Evolutionary conservation across 2,329 filamentous ascomycete genomes (phyloP).

Genomic region (Monosporascus sp.): DNA sequence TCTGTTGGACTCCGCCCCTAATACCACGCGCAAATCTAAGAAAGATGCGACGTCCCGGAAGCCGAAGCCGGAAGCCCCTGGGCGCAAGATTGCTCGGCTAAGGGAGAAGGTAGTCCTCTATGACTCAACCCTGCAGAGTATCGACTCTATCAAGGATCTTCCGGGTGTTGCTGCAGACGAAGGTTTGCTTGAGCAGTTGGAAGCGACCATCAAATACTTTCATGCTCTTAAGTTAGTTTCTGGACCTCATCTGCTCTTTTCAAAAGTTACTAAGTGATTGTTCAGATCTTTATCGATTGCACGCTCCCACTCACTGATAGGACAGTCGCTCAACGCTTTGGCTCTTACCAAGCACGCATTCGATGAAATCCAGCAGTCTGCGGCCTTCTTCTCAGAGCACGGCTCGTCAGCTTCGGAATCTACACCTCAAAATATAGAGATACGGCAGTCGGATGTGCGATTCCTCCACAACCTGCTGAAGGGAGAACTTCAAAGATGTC

Average conservation of each 20-base stretch:
- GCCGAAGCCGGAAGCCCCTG: slow-evolving; percentile 51
- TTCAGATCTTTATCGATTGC: slow-evolving; percentile 76
- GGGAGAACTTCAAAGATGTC: slow-evolving; percentile 71
- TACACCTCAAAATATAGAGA: slow-evolving; percentile 60
- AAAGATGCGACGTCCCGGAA: slow-evolving; percentile 44
- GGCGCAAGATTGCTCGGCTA: slow-evolving; percentile 71
- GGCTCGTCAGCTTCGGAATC: slow-evolving; percentile 27
- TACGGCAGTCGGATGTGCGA: slow-evolving; percentile 53
- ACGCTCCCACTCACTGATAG: slow-evolving; percentile 72
- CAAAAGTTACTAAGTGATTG: slow-evolving; percentile 10
- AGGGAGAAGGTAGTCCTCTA: slow-evolving; percentile 87
- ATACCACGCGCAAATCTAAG: slow-evolving; percentile 44
- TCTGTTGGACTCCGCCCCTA: slow-evolving; percentile 42
- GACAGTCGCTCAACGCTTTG: slow-evolving; percentile 71
- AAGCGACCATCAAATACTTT: slow-evolving; percentile 77
- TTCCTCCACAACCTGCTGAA: slow-evolving; percentile 58
- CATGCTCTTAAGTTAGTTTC: slow-evolving; percentile 70
- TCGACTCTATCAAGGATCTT: slow-evolving; percentile 84
- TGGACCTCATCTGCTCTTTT: not conserved
- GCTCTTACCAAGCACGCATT: slow-evolving; percentile 73
- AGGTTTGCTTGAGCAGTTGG: slow-evolving; percentile 69
- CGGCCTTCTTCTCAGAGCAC: slow-evolving; percentile 38
- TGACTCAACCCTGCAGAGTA: slow-evolving; percentile 82
- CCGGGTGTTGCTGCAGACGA: slow-evolving; percentile 84
- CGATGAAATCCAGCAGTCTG: slow-evolving; percentile 51